A percentile compares a stretch with the other conserved stretches of the same genome.
These are phyloP conservation scores for Termitomyces sp. DNA, from an alignment of 768 basidiomycete species.

Conservation along the genomic window DNA sequence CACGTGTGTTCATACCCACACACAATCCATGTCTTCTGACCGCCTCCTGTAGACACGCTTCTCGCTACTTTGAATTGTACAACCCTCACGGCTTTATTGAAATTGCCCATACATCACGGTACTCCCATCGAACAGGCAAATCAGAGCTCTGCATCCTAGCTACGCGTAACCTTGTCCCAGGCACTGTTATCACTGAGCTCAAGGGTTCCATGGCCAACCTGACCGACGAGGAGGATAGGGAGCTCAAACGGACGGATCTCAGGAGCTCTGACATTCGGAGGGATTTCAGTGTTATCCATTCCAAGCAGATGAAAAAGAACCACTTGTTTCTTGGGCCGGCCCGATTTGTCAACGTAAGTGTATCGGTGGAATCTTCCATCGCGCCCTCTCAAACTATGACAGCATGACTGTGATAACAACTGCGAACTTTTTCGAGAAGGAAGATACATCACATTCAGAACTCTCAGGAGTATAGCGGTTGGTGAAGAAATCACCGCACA, in stretches of 20 bases:
- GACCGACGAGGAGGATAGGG: constrained; percentile 81
- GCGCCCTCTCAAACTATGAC: constrained; percentile 22
- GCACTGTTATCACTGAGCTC: constrained; percentile 77
- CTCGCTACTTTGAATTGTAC: constrained; percentile 86
- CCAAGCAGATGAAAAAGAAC: constrained; percentile 88
- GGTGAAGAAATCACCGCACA: constrained; percentile 90
- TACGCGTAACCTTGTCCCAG: constrained; percentile 64
- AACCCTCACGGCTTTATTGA: constrained; percentile 81
- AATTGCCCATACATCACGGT: constrained; percentile 85
- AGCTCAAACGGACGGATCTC: constrained; percentile 79
- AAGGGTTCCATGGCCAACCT: constrained; percentile 90
- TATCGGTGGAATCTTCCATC: constrained; percentile 19
- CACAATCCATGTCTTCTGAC: constrained; percentile 18
- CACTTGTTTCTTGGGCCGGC: constrained; percentile 89
- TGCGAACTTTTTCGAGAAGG: constrained; percentile 88
- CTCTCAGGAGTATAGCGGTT: constrained; percentile 69
- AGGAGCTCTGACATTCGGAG: constrained; percentile 74
- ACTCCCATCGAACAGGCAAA: constrained; percentile 84
- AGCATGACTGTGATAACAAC: constrained; percentile 92
- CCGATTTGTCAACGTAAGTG: constrained; percentile 85
- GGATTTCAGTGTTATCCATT: constrained; percentile 91
- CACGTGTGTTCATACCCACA: constrained; percentile 60
- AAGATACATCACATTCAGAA: constrained; percentile 85
- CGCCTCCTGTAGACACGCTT: constrained; percentile 63
- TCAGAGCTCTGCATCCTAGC: constrained; percentile 87